Evolutionary conservation across 1,139 yeast species (phyloP).

Genomic region (Pichia kudriavzevii): DNA sequence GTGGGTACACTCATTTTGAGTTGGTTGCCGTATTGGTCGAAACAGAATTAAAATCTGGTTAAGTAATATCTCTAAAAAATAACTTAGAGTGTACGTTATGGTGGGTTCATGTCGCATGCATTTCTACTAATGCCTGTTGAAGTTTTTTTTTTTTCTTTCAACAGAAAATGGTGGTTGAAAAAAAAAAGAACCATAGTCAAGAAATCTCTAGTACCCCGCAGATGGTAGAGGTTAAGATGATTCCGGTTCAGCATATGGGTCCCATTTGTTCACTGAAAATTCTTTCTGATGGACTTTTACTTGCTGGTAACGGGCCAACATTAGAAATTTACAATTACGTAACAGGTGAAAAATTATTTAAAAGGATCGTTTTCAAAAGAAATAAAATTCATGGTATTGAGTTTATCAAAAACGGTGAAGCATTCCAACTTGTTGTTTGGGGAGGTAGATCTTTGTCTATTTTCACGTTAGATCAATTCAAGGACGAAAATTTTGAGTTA

Average conservation of each 20-base stretch:
- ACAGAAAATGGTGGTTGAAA: no score
- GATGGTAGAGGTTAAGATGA: conserved; percentile 12
- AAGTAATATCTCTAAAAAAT: no score
- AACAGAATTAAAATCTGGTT: no score
- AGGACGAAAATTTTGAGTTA: conserved; percentile 14
- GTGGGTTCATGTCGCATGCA: no score
- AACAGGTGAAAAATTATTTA: conserved; percentile 33
- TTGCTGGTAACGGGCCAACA: conserved; percentile 73
- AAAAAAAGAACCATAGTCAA: no score
- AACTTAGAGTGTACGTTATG: no score
- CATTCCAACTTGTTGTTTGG: no score
- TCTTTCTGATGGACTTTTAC: conserved; percentile 23
- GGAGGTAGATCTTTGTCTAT: conserved; percentile 71
- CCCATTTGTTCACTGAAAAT: conserved; percentile 66
- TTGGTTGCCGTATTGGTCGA: no score
- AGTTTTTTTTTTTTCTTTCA: no score
- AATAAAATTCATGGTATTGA: conserved; percentile 77
- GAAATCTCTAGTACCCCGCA: no score
- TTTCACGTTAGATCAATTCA: conserved; percentile 28
- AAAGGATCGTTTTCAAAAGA: conserved; percentile 47
- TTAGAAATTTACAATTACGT: conserved; percentile 47
- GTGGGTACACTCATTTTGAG: conserved; percentile 3
- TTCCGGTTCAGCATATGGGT: conserved; percentile 45
- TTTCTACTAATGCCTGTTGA: no score
- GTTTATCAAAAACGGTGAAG: conserved; percentile 31